Evolutionary conservation across 768 basidiomycete genomes (phyloP), one percentile per base, ranked within the genome.

Genomic region (Mycena vitilis): DNA sequence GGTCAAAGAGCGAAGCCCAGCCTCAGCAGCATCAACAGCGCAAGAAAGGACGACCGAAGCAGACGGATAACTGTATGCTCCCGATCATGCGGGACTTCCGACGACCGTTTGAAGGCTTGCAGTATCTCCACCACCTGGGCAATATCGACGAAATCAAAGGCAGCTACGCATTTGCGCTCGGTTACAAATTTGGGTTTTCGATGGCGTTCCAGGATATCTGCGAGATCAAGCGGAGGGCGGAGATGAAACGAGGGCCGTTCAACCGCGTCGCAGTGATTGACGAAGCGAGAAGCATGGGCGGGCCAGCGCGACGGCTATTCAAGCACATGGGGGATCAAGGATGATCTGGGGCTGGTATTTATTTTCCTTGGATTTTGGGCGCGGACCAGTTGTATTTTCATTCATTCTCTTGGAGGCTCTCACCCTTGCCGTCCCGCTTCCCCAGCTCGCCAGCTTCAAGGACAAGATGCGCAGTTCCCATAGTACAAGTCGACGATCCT

Each of bases 181-280:
- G 68, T 0, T 10, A 70, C 1, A 53, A 8, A 0, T 84, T 85
- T 54, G 85, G 75, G 0, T 84, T 83, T 66, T 74, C 71, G 4
- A 80, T 85, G 55, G 83, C 84, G 6, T 84, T 81, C 51, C 70
- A 56, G 42, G 74, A 77, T 2, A 54, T 85, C 12, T 84, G 83
- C 63, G 63, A 65, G 10, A 79, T 85, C 70, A 86, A 85, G 71
- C 82, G 83, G 1, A 70, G 66, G 18, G 75, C 78, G 36, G 74
- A 72, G 25, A 25, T 76, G 37, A 34, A 51, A 60, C 60, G 66
- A 5, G 66, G 66, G 12, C 23, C 44, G n/a, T 25, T n/a, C 47
- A 67, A 68, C 12, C 37, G 34, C 10, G 66, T 68, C 2, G 48
- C 53, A 9, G 23, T 62, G 11, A 56, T 68, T 22, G 66, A 68